Evolutionary conservation across 106 monocot genomes (phyloP).

Genomic region (Dactylorhiza incarnata): DNA sequence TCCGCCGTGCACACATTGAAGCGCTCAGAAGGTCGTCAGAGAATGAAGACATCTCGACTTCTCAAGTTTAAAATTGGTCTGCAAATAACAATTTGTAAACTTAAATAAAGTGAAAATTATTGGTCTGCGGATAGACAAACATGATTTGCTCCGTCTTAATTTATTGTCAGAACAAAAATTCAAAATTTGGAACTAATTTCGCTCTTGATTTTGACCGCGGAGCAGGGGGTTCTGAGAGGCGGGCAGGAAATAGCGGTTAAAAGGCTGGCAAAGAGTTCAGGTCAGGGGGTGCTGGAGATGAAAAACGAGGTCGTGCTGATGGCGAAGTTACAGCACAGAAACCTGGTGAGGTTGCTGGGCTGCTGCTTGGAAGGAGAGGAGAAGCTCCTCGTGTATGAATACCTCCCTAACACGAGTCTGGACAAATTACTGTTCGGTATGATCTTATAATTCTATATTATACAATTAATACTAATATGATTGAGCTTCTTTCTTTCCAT

Average conservation of each 20-base stretch:
- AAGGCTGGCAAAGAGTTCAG: constrained; percentile 8
- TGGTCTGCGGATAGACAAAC: too few relatives aligned
- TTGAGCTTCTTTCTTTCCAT: too few relatives aligned
- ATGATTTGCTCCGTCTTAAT: too few relatives aligned
- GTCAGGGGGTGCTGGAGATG: constrained; percentile 11
- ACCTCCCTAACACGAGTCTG: constrained; percentile 13
- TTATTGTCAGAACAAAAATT: too few relatives aligned
- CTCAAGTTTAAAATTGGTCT: too few relatives aligned
- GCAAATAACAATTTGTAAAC: too few relatives aligned
- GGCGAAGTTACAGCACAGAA: constrained; percentile 16
- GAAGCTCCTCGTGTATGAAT: constrained; percentile 16
- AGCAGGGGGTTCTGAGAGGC: constrained; percentile 8
- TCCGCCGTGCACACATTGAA: too few relatives aligned
- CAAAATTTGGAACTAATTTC: too few relatives aligned
- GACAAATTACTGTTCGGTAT: constrained; percentile 15
- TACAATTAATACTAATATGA: not conserved
- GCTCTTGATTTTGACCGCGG: not conserved
- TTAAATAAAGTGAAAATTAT: too few relatives aligned
- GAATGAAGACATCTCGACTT: too few relatives aligned
- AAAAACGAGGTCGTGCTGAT: constrained; percentile 12
- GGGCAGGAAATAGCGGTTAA: constrained; percentile 20
- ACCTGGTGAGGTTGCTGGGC: constrained; percentile 13
- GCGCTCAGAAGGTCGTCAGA: too few relatives aligned
- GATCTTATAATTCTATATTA: not conserved
- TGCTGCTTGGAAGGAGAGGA: constrained; percentile 16